Evolutionary conservation across 768 basidiomycete species (phyloP), one percentile per base, ranked within the genome.

Genomic region (Boletus vinaceobasis): DNA sequence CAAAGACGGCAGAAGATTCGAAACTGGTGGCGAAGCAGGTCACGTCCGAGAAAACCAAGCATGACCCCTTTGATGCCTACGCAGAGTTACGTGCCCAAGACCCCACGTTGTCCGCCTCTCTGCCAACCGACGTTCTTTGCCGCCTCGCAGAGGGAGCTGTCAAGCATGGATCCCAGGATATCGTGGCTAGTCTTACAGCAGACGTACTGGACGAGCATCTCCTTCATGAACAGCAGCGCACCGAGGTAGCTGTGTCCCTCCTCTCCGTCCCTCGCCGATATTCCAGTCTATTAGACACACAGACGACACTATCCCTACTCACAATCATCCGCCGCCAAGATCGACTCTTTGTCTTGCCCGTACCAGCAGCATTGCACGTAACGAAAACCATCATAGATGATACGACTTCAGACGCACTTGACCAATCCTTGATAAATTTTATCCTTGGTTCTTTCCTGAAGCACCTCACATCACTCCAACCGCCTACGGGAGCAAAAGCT

Each of bases 121-220:
- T 72, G 27, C 67, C 72, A 45, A 58, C 60, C 10, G 64, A 58
- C 35, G 65, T 65, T 60, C 72, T 66, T 52, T 62, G 55, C 45
- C 48, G 53, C 38, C 54, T 75, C 62, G 71, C 70, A 31, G 57
- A 65, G 43, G 60, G 57, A 42, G 74, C 73, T 55, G 59, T 57
- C 56, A 59, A 60, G 48, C 51, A 64, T 62, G 62, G 69, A 73
- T 67, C 62, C 43, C 45, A 67, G 59, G 53, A 52, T 46, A 67
- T 74, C 44, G 56, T 74, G 74, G 73, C 68, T 75, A 43, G 61
- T 74, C 69, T 74, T 62, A 44, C 73, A 50, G 66, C 72, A 75
- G 73, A 74, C 73, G 57, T 76, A 66, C 47, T 76, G 73, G 73
- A 64, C 50, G 56, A 57, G 21, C 57, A 53, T 27, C 59, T 69